Conservation (phyloP, 768 basidiomycete genomes). For the Termitomyces sp. region DNA sequence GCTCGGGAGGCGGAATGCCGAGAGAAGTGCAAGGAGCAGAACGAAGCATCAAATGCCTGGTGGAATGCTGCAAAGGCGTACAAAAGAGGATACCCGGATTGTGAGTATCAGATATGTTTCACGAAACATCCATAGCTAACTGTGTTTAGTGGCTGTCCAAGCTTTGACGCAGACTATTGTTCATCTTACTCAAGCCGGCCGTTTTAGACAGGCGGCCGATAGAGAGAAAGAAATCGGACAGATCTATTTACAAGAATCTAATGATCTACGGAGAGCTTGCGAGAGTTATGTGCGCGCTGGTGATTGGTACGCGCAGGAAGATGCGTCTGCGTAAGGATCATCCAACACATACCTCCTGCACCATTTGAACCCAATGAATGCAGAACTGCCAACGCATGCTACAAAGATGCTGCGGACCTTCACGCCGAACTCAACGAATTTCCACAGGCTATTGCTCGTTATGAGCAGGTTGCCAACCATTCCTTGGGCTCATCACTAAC, state of each 20-base stretch:
- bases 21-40: slow-evolving; percentile 79
- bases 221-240: slow-evolving; percentile 96
- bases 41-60: slow-evolving; percentile 98
- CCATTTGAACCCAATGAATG: background rate
- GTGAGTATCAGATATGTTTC: slow-evolving; percentile 44
- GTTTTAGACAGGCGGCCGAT: slow-evolving; percentile 97
- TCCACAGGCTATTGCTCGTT: slow-evolving; percentile 78
- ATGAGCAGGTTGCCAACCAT: slow-evolving; percentile 86
- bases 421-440: slow-evolving; percentile 89
- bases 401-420: slow-evolving; percentile 94
- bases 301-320: slow-evolving; percentile 98
- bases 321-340: slow-evolving; percentile 81
- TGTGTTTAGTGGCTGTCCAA: slow-evolving; percentile 75
- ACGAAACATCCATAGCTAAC: background rate
- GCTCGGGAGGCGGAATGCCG: slow-evolving; percentile 93
- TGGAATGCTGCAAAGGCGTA: slow-evolving; percentile 98
- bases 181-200: slow-evolving; percentile 77
- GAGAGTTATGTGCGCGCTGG: slow-evolving; percentile 90
- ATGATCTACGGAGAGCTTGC: slow-evolving; percentile 81
- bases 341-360: background rate
- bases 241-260: slow-evolving; percentile 81
- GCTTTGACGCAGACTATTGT: slow-evolving; percentile 82
- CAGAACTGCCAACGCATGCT: slow-evolving; percentile 94
- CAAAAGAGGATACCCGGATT: slow-evolving; percentile 82
- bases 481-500: slow-evolving; percentile 80